These are phyloP conservation scores for Talaromyces verruculosus DNA, from an alignment of 2,329 filamentous ascomycete genomes.

Conservation along the genomic window DNA sequence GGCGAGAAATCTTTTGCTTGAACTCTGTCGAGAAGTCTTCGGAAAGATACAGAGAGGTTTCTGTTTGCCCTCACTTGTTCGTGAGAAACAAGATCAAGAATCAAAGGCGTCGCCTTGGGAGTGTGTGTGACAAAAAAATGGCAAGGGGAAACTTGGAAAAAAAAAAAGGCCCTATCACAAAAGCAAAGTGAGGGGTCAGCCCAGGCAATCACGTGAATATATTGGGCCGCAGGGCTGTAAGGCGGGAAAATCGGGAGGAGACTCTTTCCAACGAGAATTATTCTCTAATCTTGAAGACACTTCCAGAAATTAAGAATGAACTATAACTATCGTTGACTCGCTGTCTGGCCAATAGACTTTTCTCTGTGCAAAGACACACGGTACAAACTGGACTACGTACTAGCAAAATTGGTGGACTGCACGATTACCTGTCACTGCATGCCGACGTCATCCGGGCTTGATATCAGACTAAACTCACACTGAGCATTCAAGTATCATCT, in stretches of 20 bases:
- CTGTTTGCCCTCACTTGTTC: background rate
- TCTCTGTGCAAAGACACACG: background rate
- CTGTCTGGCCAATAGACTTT: background rate
- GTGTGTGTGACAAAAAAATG: constrained; percentile 3
- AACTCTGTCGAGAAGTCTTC: background rate
- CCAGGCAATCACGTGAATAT: constrained; percentile 15
- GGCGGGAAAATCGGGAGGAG: background rate
- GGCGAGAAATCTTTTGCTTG: constrained; percentile 22
- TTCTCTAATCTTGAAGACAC: background rate
- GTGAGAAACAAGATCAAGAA: background rate
- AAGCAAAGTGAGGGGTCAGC: constrained; percentile 16
- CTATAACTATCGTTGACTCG: background rate
- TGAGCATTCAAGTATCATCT: background rate
- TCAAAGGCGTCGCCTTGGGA: background rate
- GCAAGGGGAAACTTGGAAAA: background rate
- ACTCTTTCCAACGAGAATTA: background rate
- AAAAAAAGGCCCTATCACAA: constrained; percentile 16
- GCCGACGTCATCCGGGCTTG: background rate
- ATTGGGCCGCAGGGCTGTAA: constrained; percentile 19
- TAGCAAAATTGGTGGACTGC: background rate
- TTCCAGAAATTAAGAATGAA: background rate
- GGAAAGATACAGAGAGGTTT: background rate
- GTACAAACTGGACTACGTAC: background rate
- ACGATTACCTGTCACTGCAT: constrained; percentile 3
- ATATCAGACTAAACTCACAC: background rate